Evolutionary conservation across 108 stramenopile genomes (phyloP).

Genomic region (Nitzschia sp.): DNA sequence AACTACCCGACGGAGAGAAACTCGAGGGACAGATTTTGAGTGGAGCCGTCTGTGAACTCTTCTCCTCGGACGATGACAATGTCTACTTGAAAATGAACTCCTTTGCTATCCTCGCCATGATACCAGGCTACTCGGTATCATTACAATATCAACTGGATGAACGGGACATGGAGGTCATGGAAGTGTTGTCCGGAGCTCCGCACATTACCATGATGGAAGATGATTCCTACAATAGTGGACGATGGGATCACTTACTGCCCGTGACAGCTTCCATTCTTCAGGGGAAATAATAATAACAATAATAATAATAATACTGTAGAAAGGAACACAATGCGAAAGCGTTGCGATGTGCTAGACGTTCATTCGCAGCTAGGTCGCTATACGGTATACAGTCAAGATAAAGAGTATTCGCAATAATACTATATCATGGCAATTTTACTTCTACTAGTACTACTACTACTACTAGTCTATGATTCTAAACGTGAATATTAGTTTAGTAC

Average conservation of each 20-base stretch:
- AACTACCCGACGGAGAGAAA: not conserved
- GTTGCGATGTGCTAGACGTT: no score
- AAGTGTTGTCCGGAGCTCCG: not conserved
- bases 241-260: slow-evolving; percentile 2
- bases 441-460: no score
- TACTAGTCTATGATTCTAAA: no score
- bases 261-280: not conserved
- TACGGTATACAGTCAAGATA: no score
- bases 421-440: no score
- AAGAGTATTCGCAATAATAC: no score
- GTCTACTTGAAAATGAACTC: slow-evolving; percentile 1
- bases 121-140: slow-evolving; percentile 14
- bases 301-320: no score
- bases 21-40: not conserved
- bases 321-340: no score
- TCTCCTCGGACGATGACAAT: not conserved
- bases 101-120: not conserved
- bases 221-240: slow-evolving; percentile 1
- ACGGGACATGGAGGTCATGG: slow-evolving; percentile 3
- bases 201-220: slow-evolving; percentile 1
- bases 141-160: slow-evolving; percentile 6
- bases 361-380: no score
- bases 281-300: no score
- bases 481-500: no score
- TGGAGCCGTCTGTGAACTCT: slow-evolving; percentile 3